phyloP scores from a whole-genome alignment of 441 rosid species.

The Francoa sonchifolia region DNA sequence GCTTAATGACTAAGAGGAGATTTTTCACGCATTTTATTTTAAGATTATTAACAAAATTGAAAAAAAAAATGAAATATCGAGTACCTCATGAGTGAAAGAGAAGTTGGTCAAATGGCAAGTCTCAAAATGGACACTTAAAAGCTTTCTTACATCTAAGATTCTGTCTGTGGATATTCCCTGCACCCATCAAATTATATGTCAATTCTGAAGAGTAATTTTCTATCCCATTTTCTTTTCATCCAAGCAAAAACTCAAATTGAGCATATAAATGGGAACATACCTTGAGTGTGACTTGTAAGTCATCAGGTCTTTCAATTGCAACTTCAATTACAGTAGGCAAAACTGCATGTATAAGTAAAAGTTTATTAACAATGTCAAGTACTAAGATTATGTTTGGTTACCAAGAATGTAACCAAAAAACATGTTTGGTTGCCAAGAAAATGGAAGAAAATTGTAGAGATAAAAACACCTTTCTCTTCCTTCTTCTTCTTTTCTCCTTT shows the following conservation, averaged over 20 bases:
- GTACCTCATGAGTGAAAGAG: slow-evolving; percentile 58
- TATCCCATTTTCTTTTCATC: too few relatives aligned
- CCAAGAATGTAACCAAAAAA: not conserved
- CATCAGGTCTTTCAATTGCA: slow-evolving; percentile 44
- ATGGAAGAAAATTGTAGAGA: not conserved
- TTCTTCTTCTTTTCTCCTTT: slow-evolving; percentile 75
- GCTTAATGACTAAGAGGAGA: too few relatives aligned
- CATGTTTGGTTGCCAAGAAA: too few relatives aligned
- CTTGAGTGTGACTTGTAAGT: slow-evolving; percentile 55
- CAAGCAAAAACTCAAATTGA: not conserved
- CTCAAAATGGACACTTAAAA: slow-evolving; percentile 50
- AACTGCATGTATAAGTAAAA: slow-evolving; percentile 24
- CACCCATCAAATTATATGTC: slow-evolving; percentile 8
- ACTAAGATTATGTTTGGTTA: not conserved
- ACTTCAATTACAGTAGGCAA: slow-evolving; percentile 55
- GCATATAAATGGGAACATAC: slow-evolving; percentile 12
- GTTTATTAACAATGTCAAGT: too few relatives aligned
- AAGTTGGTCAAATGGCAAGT: slow-evolving; percentile 64
- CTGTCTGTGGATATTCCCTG: slow-evolving; percentile 76
- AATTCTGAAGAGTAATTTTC: too few relatives aligned
- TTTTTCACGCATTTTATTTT: too few relatives aligned
- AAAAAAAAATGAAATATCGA: too few relatives aligned
- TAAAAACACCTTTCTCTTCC: slow-evolving; percentile 53
- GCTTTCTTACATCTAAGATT: slow-evolving; percentile 62
- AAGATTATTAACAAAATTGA: too few relatives aligned